Base-by-base conservation (phyloP, 2,329 filamentous ascomycete species). In the Tolypocladium capitatum region DNA sequence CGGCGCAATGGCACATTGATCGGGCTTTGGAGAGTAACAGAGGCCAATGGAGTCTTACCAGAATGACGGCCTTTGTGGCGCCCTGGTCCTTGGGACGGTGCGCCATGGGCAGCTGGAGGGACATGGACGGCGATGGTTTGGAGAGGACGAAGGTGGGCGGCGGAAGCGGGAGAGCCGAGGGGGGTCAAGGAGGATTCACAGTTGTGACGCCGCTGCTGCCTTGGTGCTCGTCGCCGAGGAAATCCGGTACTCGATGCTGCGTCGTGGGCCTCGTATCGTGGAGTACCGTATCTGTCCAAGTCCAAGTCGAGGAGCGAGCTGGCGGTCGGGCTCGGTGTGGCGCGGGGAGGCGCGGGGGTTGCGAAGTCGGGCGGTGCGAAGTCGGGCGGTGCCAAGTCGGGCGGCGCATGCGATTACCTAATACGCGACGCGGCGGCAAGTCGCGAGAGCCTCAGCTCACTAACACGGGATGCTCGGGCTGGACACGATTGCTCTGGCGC, bases 41-140 rank as follows among this genome's bases (percentile, higher is more conserved):
- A 32, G 28, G 30, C 18, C 11, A 32, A 16, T 31, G 14, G 49
- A 55, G 52, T 51, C 49, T 57, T 76, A 95, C 90, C 74, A 97
- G 73, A 69, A 97, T 95, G 57, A 96, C 84, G 56, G 91, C 91
- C 72, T 96, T 97, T 64, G 90, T 95, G 55, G 82, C 76, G 61
- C 80, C 76, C 54, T 67, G 58, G 56, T 72, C 70, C 63, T 73
- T 74, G 52, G 59, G 41, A 27, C 56, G 70, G 60, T 74, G 60
- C 69, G 69, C 51, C 66, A 71, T 63, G 55, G 76, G 75, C 57
- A 81, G 70, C 56, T 80, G 75, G 49, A 79, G 73, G 52, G 73
- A 75, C 75, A 78, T 78, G 54, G 44, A n/a, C 61, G 58, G 48
- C 45, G 38, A 42, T 30, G 38, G 16, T 30, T 34, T 42, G 38